Conservation (phyloP, 176 grass and related monocot species). For the Aegilops speltoides region DNA sequence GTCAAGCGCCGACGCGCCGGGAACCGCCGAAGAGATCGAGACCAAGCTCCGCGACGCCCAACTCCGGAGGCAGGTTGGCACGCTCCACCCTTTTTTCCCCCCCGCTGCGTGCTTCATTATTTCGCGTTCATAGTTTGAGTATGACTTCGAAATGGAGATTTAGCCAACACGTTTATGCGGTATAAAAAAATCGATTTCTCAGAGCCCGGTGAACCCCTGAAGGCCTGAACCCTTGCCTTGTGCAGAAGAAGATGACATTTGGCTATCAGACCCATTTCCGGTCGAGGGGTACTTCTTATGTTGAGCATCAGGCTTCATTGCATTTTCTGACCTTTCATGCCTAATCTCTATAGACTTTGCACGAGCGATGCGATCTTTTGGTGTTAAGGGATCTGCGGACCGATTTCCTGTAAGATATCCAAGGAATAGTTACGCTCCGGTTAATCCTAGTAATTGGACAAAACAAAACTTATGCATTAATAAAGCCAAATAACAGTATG, state of each 20-base stretch:
- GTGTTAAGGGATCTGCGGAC: constrained; percentile 32
- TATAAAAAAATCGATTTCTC: not conserved
- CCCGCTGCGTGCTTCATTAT: not conserved
- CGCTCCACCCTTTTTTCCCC: not conserved
- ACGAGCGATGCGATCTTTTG: constrained; percentile 52
- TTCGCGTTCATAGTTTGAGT: not conserved
- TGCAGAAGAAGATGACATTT: constrained; percentile 38
- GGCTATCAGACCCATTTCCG: constrained; percentile 59
- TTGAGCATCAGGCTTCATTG: constrained; percentile 50
- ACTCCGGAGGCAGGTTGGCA: constrained; percentile 69
- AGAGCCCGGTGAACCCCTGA: constrained; percentile 18
- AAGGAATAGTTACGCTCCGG: constrained; percentile 24
- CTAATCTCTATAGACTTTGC: constrained; percentile 65
- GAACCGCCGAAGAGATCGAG: constrained; percentile 77
- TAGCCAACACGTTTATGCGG: not conserved
- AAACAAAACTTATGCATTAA: not conserved
- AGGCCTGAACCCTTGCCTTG: constrained; percentile 42
- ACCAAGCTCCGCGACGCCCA: constrained; percentile 74
- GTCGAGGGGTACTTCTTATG: constrained; percentile 47
- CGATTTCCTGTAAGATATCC: constrained; percentile 55
- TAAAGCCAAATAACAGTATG: not conserved
- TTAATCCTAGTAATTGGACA: not conserved
- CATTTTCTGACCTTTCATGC: constrained; percentile 72
- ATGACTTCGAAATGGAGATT: not conserved
- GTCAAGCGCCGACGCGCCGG: constrained; percentile 9